Evolutionary conservation across 257 asterid species (phyloP).

Genomic region (Thymus mandschuricus): DNA sequence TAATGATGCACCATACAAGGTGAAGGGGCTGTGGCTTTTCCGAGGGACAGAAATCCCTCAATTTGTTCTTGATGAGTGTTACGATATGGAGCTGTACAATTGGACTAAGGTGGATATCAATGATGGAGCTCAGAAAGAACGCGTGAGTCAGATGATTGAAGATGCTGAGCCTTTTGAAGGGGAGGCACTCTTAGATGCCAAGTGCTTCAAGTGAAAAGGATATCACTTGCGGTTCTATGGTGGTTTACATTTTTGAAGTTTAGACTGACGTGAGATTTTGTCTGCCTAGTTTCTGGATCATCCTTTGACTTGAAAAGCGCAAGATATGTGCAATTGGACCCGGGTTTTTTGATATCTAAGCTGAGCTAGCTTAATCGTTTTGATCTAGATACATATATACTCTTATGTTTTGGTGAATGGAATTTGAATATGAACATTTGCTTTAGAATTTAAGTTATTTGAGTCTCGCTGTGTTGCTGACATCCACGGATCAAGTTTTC

Average conservation of each 20-base stretch:
- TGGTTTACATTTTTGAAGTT: constrained; percentile 21
- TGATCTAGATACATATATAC: background rate
- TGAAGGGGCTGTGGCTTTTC: constrained; percentile 97
- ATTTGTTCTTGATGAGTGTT: constrained; percentile 75
- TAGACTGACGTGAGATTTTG: constrained; percentile 18
- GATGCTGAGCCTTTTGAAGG: constrained; percentile 78
- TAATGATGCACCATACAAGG: constrained; percentile 76
- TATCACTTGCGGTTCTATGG: background rate
- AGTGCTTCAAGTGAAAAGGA: constrained; percentile 57
- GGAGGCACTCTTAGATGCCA: constrained; percentile 57
- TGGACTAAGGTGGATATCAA: constrained; percentile 68
- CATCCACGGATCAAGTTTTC: background rate
- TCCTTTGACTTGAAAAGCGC: background rate
- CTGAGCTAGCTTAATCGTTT: background rate
- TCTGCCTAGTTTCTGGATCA: background rate
- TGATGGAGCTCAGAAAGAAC: constrained; percentile 63
- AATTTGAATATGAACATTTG: background rate
- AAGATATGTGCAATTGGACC: background rate
- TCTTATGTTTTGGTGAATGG: background rate
- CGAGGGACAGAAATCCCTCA: constrained; percentile 90
- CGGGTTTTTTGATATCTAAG: background rate
- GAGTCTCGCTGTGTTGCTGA: background rate
- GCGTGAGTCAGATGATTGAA: constrained; percentile 63
- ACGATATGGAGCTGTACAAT: constrained; percentile 89
- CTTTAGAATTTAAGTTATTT: background rate